A percentile compares a stretch with the other conserved stretches of the same genome.
These are phyloP conservation scores for Pseudogymnoascus sp. DNA, from an alignment of 2,329 filamentous ascomycete species.

Conservation along the genomic window DNA sequence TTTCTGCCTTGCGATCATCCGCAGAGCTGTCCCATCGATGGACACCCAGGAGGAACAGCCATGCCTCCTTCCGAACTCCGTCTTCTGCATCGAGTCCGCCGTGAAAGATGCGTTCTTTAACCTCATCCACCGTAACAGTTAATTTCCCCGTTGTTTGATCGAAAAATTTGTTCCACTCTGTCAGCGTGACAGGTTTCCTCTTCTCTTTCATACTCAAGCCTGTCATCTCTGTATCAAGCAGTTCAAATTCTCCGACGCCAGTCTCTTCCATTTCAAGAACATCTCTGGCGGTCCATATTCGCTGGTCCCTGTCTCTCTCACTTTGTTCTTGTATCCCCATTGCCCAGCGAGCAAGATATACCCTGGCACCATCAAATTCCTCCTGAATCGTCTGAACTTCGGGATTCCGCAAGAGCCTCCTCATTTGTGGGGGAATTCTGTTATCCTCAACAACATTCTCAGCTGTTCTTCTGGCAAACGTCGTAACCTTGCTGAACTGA, in stretches of 20 bases:
- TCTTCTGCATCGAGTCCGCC: constrained; percentile 84
- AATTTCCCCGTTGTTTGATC: constrained; percentile 66
- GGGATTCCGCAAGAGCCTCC: constrained; percentile 75
- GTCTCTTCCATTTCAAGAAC: constrained; percentile 91
- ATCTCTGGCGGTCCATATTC: constrained; percentile 90
- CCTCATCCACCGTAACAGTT: constrained; percentile 76
- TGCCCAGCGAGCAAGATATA: constrained; percentile 93
- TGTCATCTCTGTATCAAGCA: constrained; percentile 70
- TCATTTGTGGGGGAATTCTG: constrained; percentile 79
- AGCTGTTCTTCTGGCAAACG: constrained; percentile 84
- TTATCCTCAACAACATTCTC: constrained; percentile 89
- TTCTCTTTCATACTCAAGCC: constrained; percentile 67
- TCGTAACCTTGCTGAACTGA: constrained; percentile 94
- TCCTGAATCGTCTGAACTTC: constrained; percentile 94
- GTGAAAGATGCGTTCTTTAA: constrained; percentile 96
- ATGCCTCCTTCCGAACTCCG: constrained; percentile 90
- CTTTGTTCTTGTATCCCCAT: constrained; percentile 98
- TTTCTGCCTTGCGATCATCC: constrained; percentile 73
- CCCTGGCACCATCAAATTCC: constrained; percentile 90
- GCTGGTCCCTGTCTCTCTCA: constrained; percentile 73
- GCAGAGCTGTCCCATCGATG: constrained; percentile 86
- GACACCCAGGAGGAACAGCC: constrained; percentile 87
- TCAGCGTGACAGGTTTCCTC: constrained; percentile 65
- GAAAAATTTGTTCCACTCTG: constrained; percentile 91
- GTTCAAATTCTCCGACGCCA: constrained; percentile 90